A percentile compares a stretch with the other conserved stretches of the same genome.
Evolutionary conservation across 352 stramenopile species (phyloP).

Genomic region (Pythium coloratum): DNA sequence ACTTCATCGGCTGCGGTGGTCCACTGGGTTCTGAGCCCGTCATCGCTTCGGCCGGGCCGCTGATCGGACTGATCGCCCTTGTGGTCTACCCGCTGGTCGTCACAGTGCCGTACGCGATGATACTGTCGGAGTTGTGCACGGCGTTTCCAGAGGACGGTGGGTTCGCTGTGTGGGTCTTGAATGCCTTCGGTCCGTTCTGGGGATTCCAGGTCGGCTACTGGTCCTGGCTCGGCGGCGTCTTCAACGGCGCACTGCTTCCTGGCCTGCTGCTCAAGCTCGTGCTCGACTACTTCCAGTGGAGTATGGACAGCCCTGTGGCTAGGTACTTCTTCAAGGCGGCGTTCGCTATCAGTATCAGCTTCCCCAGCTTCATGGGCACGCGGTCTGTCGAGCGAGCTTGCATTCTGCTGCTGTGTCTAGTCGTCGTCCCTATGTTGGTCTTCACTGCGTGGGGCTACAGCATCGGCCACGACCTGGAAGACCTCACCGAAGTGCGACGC

Average conservation of each 20-base stretch:
- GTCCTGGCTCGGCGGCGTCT: constrained; percentile 76
- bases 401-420: constrained; percentile 27
- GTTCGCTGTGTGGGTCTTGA: constrained; percentile 87
- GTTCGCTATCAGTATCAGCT: constrained; percentile 33
- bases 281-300: constrained; percentile 32
- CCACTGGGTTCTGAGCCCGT: constrained; percentile 31
- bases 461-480: constrained; percentile 28
- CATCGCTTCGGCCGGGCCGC: constrained; percentile 31
- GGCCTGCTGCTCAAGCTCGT: constrained; percentile 31
- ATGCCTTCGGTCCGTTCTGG: constrained; percentile 88
- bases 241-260: constrained; percentile 55
- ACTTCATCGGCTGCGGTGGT: constrained; percentile 31
- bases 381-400: constrained; percentile 29
- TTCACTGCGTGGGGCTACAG: constrained; percentile 47
- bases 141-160: constrained; percentile 83
- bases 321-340: constrained; percentile 38
- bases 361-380: constrained; percentile 44
- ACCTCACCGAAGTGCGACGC: constrained; percentile 44
- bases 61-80: constrained; percentile 77
- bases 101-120: constrained; percentile 84
- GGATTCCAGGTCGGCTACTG: constrained; percentile 71
- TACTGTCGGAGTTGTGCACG: constrained; percentile 90
- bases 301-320: constrained; percentile 23
- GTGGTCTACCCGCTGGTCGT: constrained; percentile 84
- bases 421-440: constrained; percentile 37